Evolutionary conservation across 2,329 filamentous ascomycete species (phyloP).

Genomic region (Magnaporthiopsis poae): DNA sequence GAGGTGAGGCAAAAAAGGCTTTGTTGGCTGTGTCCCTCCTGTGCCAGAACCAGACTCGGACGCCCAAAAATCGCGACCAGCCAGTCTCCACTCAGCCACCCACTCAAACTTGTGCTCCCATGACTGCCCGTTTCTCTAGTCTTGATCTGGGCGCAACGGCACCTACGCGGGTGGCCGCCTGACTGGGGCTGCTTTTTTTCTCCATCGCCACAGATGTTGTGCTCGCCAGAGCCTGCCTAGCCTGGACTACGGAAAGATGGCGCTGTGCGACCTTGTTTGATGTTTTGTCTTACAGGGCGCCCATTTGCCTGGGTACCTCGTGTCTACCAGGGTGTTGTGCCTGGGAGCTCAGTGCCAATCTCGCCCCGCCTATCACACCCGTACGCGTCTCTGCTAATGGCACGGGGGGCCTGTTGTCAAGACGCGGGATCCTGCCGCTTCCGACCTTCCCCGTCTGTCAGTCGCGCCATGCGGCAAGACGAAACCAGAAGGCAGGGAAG

Average conservation of each 20-base stretch:
- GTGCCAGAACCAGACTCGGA: not conserved
- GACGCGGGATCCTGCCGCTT: not conserved
- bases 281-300: not conserved
- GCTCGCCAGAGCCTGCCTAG: not conserved
- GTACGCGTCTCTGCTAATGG: not conserved
- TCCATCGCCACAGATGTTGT: not conserved
- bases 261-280: not conserved
- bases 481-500: not conserved
- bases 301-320: not conserved
- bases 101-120: conserved; percentile 1
- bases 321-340: not conserved
- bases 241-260: not conserved
- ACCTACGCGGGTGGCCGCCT: not conserved
- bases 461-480: not conserved
- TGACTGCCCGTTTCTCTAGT: not conserved
- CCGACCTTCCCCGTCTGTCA: not conserved
- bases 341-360: not conserved
- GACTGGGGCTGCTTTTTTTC: not conserved
- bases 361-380: no score
- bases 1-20: not conserved
- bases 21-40: not conserved
- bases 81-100: not conserved
- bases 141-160: not conserved
- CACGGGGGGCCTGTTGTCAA: not conserved
- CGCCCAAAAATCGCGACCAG: not conserved